Conservation (phyloP, 2,329 filamentous ascomycete genomes). For the Xylariaceae sp. region DNA sequence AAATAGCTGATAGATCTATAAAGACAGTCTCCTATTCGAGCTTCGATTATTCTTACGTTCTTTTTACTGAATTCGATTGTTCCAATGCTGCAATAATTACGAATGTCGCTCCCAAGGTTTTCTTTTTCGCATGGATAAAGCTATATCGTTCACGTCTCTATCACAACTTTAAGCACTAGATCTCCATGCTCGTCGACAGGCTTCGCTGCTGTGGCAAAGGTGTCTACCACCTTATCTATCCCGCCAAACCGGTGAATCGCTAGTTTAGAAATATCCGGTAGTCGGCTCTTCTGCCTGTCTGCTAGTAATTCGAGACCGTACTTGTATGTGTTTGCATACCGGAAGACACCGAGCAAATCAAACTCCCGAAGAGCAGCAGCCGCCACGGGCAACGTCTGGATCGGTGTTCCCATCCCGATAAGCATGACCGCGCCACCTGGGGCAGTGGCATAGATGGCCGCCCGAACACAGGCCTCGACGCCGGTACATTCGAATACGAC, state of each 20-base stretch:
- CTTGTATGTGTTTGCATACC: conserved; percentile 61
- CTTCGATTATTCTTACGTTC: too few relatives aligned
- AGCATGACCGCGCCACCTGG: conserved; percentile 58
- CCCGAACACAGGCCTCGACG: conserved; percentile 14
- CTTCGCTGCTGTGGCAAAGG: too few relatives aligned
- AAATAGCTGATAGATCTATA: too few relatives aligned
- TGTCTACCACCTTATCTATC: too few relatives aligned
- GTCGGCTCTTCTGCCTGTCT: background rate
- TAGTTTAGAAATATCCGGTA: conserved; percentile 7
- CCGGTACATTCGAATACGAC: conserved; percentile 19
- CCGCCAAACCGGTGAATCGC: conserved; percentile 8
- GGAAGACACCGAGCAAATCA: conserved; percentile 63
- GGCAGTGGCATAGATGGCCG: conserved; percentile 12
- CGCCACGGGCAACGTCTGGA: conserved; percentile 72
- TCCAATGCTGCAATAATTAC: too few relatives aligned
- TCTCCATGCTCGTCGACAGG: too few relatives aligned
- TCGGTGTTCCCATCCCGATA: conserved; percentile 74
- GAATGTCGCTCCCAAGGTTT: too few relatives aligned
- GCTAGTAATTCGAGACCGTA: background rate
- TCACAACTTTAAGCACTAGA: too few relatives aligned
- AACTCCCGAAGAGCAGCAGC: conserved; percentile 73
- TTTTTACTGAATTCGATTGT: too few relatives aligned
- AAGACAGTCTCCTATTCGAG: too few relatives aligned
- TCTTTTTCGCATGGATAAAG: too few relatives aligned
- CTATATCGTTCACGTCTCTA: too few relatives aligned